Percentiles rank a stretch among this genome's conserved stretches.
These are phyloP conservation scores for Bacidia gigantensis DNA, from an alignment of 495 filamentous ascomycete species.

Conservation along the genomic window DNA sequence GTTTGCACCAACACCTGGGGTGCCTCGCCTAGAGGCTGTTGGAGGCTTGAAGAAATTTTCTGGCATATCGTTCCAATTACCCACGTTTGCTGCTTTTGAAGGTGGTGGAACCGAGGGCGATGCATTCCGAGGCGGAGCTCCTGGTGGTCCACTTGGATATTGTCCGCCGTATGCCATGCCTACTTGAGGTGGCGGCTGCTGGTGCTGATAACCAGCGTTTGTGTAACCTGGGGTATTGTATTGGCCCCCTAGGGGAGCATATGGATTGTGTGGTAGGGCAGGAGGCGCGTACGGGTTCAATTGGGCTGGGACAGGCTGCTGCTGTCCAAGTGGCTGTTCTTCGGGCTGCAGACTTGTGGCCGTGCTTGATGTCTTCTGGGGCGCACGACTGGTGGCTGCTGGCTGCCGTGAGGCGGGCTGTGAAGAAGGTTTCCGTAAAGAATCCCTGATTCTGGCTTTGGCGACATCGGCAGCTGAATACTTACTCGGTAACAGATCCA, in stretches of 20 bases:
- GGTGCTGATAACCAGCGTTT: conserved; percentile 33
- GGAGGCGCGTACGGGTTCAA: conserved; percentile 15
- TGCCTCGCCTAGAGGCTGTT: conserved; percentile 47
- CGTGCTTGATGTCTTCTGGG: conserved; percentile 16
- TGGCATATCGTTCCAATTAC: conserved; percentile 91
- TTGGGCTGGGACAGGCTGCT: conserved; percentile 23
- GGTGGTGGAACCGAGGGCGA: conserved; percentile 55
- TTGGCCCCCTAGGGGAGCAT: conserved; percentile 23
- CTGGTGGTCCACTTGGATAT: conserved; percentile 26
- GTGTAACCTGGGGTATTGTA: conserved; percentile 24
- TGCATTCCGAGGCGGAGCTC: conserved; percentile 39
- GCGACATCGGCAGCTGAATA: conserved; percentile 85
- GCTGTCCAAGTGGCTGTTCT: conserved; percentile 28
- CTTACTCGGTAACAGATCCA: conserved; percentile 71
- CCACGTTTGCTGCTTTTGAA: conserved; percentile 51
- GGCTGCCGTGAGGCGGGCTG: conserved; percentile 25
- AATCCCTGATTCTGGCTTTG: conserved; percentile 71
- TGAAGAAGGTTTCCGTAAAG: conserved; percentile 52
- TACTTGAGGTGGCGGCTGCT: conserved; percentile 22
- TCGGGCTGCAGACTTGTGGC: conserved; percentile 19
- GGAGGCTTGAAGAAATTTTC: conserved; percentile 64
- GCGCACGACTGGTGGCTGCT: conserved; percentile 14
- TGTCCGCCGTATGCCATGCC: conserved; percentile 27
- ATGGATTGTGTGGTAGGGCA: conserved; percentile 21
- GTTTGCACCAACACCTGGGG: conserved; percentile 45